Evolutionary conservation across 208 protist species (phyloP).

Genomic region (Acanthamoeba lugdunensis): DNA sequence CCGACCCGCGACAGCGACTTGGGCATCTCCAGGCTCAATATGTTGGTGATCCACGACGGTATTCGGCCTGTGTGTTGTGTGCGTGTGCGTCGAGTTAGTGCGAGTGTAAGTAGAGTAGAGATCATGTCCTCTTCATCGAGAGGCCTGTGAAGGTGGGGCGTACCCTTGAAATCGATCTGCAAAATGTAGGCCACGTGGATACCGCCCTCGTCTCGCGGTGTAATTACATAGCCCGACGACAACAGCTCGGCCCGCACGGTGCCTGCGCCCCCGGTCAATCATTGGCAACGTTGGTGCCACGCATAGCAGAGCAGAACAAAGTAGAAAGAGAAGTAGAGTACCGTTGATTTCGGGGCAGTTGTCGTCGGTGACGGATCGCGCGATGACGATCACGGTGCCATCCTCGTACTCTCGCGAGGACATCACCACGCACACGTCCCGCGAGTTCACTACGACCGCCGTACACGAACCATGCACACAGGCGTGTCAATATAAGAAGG

Average conservation of each 20-base stretch:
- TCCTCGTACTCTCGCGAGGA: slow-evolving; percentile 36
- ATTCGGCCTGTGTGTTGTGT: not conserved
- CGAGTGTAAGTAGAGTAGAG: too few species aligned
- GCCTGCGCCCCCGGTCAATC: not conserved
- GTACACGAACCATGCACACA: not conserved
- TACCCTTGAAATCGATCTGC: slow-evolving; percentile 38
- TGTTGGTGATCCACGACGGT: not conserved
- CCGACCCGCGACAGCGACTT: slow-evolving; percentile 31
- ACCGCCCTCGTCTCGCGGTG: not conserved
- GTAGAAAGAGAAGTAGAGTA: not conserved
- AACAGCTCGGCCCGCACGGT: not conserved
- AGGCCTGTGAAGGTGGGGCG: not conserved
- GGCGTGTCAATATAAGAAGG: not conserved
- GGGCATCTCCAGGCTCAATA: slow-evolving; percentile 42
- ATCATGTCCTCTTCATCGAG: not conserved
- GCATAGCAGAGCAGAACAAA: too few species aligned
- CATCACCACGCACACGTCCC: slow-evolving; percentile 31
- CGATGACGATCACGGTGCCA: slow-evolving; percentile 11
- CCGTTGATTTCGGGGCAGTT: slow-evolving; percentile 1
- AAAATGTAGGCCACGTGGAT: slow-evolving; percentile 40
- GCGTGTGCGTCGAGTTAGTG: not conserved
- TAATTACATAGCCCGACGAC: slow-evolving; percentile 35
- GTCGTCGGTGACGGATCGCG: slow-evolving; percentile 3
- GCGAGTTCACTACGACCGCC: not conserved
- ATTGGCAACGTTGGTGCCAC: too few species aligned